Base-by-base conservation (phyloP, 768 basidiomycete genomes). In the Termitomyces heimii region DNA sequence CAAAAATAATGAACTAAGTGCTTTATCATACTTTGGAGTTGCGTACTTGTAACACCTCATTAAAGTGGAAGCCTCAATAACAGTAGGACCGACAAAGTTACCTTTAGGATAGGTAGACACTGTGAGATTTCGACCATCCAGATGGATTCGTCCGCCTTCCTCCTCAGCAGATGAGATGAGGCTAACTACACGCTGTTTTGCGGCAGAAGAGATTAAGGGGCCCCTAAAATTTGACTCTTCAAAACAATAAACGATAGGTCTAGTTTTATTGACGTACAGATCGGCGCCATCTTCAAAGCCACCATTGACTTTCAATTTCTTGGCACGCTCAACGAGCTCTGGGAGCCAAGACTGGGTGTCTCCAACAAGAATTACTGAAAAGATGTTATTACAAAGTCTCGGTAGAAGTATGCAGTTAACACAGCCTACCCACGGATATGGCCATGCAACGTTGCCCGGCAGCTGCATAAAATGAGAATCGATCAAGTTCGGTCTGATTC, bases 401-500 rank as follows among this genome's bases (percentile, higher is more conserved):
- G 45, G 43, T 28, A 4, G 31, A 26, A 34, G 4, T 14, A 16
- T 18, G 31, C 20, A 44, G 9, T 40, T 12, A 53, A 64, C 84
- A 65, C 14, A 50, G 64, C 85, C 66, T 60, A 89, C 92, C 89
- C 32, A 95, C 93, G 13, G 94, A 96, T 43, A 96, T 75, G 13
- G 94, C 95, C 95, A 97, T 98, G 74, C 95, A 98, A 56, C 97
- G 83, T 70, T 98, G 96, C 13, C 96, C 96, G 31, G 96, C 96
- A 62, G 96, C 96, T 82, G 67, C 60, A 68, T 13, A 43, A 54
- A 67, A 43, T 7, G 49, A 54, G 22, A 54, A 53, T 51, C 40
- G 43, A 54, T 52, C 48, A 20, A 57, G 34, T 44, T 61, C 31
- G 55, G 50, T 46, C 53, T 39, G 2, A 42, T 24, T 45, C 2